Evolutionary conservation across 2,329 filamentous ascomycete genomes (phyloP).

Genomic region (Colletotrichum tropicicola): DNA sequence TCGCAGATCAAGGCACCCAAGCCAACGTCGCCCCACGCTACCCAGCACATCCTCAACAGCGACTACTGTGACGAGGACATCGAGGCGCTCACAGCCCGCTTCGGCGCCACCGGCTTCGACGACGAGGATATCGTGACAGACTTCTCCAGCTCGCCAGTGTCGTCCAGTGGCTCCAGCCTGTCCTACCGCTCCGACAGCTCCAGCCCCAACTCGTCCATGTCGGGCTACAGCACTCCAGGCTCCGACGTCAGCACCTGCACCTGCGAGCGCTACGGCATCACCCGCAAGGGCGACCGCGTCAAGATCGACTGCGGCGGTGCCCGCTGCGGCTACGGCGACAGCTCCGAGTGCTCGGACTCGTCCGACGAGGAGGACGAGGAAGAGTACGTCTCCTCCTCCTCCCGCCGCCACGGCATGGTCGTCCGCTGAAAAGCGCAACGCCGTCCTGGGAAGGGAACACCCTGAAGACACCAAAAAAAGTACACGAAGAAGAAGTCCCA

Average conservation of each 20-base stretch:
- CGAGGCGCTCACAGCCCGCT: slow-evolving; percentile 82
- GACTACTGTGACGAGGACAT: slow-evolving; percentile 80
- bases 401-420: slow-evolving; percentile 72
- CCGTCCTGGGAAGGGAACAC: slow-evolving; percentile 21
- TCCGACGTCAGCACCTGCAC: slow-evolving; percentile 84
- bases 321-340: slow-evolving; percentile 85
- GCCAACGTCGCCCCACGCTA: slow-evolving; percentile 87
- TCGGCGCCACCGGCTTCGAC: slow-evolving; percentile 69
- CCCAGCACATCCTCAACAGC: slow-evolving; percentile 84
- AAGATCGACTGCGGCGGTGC: slow-evolving; percentile 94
- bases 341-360: slow-evolving; percentile 70
- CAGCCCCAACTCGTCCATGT: slow-evolving; percentile 76
- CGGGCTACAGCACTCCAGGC: slow-evolving; percentile 81
- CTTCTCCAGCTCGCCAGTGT: slow-evolving; percentile 68
- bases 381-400: slow-evolving; percentile 53
- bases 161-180: slow-evolving; percentile 74
- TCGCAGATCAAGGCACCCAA: slow-evolving; percentile 92
- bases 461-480: neutral
- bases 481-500: slow-evolving; percentile 29
- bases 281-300: slow-evolving; percentile 89
- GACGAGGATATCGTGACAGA: slow-evolving; percentile 65
- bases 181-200: slow-evolving; percentile 79
- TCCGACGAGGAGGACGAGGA: slow-evolving; percentile 67
- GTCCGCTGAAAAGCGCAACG: slow-evolving; percentile 46
- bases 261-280: slow-evolving; percentile 97